phyloP scores from a whole-genome alignment of 306 rosid species.

The Trichosanthes cucumerina region DNA sequence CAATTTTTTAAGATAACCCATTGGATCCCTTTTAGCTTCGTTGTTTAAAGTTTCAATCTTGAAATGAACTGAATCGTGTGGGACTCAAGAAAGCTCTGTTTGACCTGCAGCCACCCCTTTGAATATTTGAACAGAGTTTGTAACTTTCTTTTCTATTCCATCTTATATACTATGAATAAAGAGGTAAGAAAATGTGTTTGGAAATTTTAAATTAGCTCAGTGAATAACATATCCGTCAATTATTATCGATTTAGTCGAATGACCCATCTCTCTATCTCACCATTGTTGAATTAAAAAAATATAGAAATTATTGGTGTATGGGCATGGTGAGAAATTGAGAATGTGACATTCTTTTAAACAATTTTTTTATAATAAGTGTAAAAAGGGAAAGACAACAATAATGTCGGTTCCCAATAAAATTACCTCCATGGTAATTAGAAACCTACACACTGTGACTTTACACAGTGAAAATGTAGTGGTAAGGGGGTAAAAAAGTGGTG shows the following conservation, averaged over 20 bases:
- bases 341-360: slow-evolving; percentile 2
- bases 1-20: background rate
- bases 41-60: background rate
- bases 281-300: no score
- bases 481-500: background rate
- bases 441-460: background rate
- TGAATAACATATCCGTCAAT: no score
- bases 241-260: no score
- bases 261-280: no score
- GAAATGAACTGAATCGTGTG: background rate
- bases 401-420: background rate
- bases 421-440: background rate
- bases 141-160: slow-evolving; percentile 1
- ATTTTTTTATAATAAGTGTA: no score
- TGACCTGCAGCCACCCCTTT: background rate
- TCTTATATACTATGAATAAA: background rate
- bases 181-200: background rate
- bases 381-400: background rate
- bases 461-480: background rate
- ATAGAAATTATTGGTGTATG: background rate
- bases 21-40: background rate
- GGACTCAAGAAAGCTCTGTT: background rate
- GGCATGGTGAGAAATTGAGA: background rate
- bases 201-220: background rate
- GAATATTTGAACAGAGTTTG: background rate